Conservation (phyloP, 768 basidiomycete genomes). For the Termitomyces sp. region DNA sequence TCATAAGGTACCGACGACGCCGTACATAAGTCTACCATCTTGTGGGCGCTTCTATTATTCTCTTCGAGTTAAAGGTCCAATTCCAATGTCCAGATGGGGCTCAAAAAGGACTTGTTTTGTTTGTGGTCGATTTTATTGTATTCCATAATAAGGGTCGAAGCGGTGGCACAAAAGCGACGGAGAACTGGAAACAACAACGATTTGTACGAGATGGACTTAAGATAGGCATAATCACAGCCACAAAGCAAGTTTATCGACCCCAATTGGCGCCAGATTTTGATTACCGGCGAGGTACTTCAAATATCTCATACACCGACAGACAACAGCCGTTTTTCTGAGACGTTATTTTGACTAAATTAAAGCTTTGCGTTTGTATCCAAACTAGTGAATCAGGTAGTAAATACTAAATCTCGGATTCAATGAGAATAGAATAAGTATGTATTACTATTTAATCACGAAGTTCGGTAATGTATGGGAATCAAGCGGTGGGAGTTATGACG, state of each 20-base stretch:
- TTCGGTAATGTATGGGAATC: no score
- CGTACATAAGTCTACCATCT: neutral
- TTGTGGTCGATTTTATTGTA: neutral
- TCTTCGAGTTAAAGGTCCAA: neutral
- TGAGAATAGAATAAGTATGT: no score
- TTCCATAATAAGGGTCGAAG: neutral
- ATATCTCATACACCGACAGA: no score
- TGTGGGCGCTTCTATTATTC: conserved; percentile 1
- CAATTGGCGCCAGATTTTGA: neutral
- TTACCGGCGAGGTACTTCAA: no score
- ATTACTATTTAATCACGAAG: no score
- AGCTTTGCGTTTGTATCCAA: no score
- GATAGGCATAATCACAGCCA: neutral
- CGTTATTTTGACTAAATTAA: no score
- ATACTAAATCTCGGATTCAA: no score
- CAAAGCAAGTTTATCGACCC: neutral
- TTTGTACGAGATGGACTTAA: no score
- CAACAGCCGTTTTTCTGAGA: no score
- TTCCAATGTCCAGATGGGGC: neutral
- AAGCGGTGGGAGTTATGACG: neutral
- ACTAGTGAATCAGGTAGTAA: neutral
- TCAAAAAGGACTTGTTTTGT: neutral
- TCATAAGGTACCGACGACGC: neutral
- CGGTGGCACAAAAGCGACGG: neutral
- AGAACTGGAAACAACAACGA: neutral